Percentiles rank a stretch among this genome's conserved stretches.
These are phyloP conservation scores for Boletellus emodensis DNA, from an alignment of 768 basidiomycete species.

Conservation along the genomic window DNA sequence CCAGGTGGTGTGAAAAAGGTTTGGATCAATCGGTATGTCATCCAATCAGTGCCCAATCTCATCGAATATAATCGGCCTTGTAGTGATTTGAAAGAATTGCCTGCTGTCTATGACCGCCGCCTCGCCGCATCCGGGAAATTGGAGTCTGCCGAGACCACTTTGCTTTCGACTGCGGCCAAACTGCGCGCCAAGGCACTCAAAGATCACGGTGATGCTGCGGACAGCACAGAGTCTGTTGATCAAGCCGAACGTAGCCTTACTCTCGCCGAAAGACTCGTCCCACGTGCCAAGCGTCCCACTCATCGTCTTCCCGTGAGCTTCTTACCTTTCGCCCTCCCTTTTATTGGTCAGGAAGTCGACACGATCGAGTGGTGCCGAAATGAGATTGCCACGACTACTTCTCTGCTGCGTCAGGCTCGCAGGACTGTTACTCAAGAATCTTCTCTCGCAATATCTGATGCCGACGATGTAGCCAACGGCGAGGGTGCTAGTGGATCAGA, in stretches of 20 bases:
- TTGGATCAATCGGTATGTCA: constrained; percentile 79
- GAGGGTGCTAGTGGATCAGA: constrained; percentile 10
- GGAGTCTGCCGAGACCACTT: constrained; percentile 77
- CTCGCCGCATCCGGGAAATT: constrained; percentile 70
- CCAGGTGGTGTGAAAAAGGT: constrained; percentile 89
- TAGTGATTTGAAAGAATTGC: constrained; percentile 83
- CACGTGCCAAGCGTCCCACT: constrained; percentile 68
- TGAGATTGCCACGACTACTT: constrained; percentile 60
- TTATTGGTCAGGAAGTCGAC: constrained; percentile 87
- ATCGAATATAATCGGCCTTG: neutral
- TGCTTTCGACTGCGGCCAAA: constrained; percentile 75
- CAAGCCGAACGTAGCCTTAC: constrained; percentile 29
- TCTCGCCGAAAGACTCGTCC: constrained; percentile 55
- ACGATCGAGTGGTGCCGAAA: constrained; percentile 84
- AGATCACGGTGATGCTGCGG: constrained; percentile 31
- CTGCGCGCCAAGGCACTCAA: constrained; percentile 55
- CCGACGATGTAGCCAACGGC: constrained; percentile 18
- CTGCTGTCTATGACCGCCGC: constrained; percentile 76
- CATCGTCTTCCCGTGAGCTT: constrained; percentile 61
- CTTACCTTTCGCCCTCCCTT: constrained; percentile 52
- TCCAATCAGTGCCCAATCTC: neutral
- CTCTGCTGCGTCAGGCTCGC: constrained; percentile 50
- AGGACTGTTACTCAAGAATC: constrained; percentile 18
- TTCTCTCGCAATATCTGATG: neutral
- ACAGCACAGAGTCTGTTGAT: constrained; percentile 17